Conservation (phyloP, 495 filamentous ascomycete genomes). For the Aspergillus haitiensis region DNA sequence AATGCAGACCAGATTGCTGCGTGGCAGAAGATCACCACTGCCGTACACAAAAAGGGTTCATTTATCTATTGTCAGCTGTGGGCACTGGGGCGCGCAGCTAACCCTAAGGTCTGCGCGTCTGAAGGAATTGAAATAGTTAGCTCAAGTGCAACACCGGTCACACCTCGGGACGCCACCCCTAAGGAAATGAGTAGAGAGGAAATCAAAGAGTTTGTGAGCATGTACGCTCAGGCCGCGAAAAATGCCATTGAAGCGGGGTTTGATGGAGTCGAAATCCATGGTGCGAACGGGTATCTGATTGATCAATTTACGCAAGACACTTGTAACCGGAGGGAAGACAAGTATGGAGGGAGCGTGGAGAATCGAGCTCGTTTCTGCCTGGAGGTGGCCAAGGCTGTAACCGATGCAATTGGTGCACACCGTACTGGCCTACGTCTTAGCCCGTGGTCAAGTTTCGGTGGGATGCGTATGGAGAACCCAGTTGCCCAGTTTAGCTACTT, state of each 20-base stretch:
- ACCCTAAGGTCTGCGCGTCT: slow-evolving; percentile 43
- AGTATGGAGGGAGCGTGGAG: slow-evolving; percentile 49
- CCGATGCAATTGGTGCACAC: slow-evolving; percentile 18
- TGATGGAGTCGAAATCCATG: slow-evolving; percentile 53
- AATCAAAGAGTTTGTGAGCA: not conserved
- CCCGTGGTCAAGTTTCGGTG: not conserved
- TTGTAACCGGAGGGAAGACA: slow-evolving; percentile 50
- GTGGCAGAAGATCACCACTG: slow-evolving; percentile 54
- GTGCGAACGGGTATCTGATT: slow-evolving; percentile 51
- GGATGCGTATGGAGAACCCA: slow-evolving; percentile 1
- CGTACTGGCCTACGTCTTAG: not conserved
- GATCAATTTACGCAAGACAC: slow-evolving; percentile 50
- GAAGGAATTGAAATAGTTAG: slow-evolving; percentile 5
- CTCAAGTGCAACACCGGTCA: not conserved
- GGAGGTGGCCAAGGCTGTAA: slow-evolving; percentile 35
- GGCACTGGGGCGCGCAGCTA: slow-evolving; percentile 51
- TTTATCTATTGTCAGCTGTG: slow-evolving; percentile 57
- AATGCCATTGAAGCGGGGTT: slow-evolving; percentile 34
- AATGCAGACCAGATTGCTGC: slow-evolving; percentile 45
- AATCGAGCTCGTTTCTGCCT: slow-evolving; percentile 47
- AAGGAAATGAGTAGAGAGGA: not conserved
- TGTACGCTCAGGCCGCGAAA: slow-evolving; percentile 31
- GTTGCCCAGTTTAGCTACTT: not conserved
- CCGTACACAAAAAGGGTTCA: slow-evolving; percentile 53
- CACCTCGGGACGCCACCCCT: not conserved